Evolutionary conservation across 371 early-diverging fungal species (phyloP).

Genomic region (Batrachochytrium dendrobatidis): DNA sequence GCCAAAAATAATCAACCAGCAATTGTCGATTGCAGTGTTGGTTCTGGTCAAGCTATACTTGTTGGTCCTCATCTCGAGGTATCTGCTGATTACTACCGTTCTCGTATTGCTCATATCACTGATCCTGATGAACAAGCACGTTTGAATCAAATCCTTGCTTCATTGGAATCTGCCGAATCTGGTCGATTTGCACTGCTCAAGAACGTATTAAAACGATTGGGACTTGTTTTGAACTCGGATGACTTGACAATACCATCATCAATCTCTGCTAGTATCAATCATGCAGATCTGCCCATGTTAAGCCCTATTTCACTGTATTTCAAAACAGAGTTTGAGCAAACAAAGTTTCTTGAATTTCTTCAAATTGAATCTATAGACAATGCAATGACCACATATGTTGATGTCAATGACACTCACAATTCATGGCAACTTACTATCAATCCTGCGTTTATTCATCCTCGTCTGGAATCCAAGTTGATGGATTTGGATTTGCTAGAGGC

Average conservation of each 20-base stretch:
- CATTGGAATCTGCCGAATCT: constrained; percentile 14
- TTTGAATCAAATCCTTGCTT: constrained; percentile 22
- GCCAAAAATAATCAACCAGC: constrained; percentile 17
- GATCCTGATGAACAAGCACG: constrained; percentile 9
- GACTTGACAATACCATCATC: neutral
- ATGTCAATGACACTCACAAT: neutral
- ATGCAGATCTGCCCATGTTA: constrained; percentile 3
- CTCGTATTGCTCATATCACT: neutral
- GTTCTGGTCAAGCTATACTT: constrained; percentile 29
- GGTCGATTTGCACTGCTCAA: constrained; percentile 41
- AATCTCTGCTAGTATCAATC: neutral
- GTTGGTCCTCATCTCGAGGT: constrained; percentile 39
- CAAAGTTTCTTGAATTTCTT: too few relatives aligned
- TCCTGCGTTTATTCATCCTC: too few relatives aligned
- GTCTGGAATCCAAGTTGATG: too few relatives aligned
- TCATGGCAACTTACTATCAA: neutral
- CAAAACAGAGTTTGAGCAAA: too few relatives aligned
- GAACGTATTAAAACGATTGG: constrained; percentile 44
- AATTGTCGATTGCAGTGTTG: constrained; percentile 29
- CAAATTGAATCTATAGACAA: too few relatives aligned
- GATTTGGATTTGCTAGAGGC: too few relatives aligned
- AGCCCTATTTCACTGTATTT: constrained; percentile 52
- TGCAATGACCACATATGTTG: too few relatives aligned
- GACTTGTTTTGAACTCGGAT: constrained; percentile 23
- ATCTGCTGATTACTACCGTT: neutral